Base-by-base conservation (phyloP, 2,329 filamentous ascomycete genomes). In the Fusarium verrucosum region DNA sequence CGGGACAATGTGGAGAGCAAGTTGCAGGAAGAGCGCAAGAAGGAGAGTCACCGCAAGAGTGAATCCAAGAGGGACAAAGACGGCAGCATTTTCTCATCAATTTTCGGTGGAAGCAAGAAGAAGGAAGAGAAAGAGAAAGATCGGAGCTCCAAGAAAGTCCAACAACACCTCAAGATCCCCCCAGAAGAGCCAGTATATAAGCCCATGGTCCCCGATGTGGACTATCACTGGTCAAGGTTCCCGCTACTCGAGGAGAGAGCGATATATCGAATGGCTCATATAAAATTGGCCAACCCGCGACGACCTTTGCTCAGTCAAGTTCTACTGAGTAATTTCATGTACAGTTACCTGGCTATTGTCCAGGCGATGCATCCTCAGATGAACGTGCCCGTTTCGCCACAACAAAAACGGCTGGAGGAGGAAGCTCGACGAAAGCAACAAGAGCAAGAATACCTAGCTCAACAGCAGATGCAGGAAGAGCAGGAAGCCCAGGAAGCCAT, bases 281-380 rank as follows among this genome's bases (percentile, higher is more conserved):
- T 98, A 79, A 99, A 99, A 78, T 87, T 99, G 61, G 95, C 95
- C n/a, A 98, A 99, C 74, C 95, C 95, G 33, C 89, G 94, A 40
- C 89, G 95, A 53, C 91, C 94, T 36, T 80, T 99, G 47, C 90
- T 96, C 74, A 97, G 94, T 59, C 95, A 99, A 77, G 95, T 99
- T 20, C 83, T 99, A 58, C 85, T 99, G 68, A 97, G 94, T 79
- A 99, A 99, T 77, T 99, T 99, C 78, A 99, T 99, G 95, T 99
- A 99, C 80, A 95, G 93, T 55, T 99, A 99, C 76, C 85, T 99
- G 66, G 95, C 95, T 62, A 99, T 98, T 77, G 95, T 99, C 41
- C 95, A 99, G 79, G 93, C 96, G 72, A 97, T 97, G 92, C 95
- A 99, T 76, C 95, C 95, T 38, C 92, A 96, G 73, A 92, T 97